Evolutionary conservation across 176 grass and related monocot genomes (phyloP), one percentile per base, ranked within the genome.

Genomic region (Ananas comosus): DNA sequence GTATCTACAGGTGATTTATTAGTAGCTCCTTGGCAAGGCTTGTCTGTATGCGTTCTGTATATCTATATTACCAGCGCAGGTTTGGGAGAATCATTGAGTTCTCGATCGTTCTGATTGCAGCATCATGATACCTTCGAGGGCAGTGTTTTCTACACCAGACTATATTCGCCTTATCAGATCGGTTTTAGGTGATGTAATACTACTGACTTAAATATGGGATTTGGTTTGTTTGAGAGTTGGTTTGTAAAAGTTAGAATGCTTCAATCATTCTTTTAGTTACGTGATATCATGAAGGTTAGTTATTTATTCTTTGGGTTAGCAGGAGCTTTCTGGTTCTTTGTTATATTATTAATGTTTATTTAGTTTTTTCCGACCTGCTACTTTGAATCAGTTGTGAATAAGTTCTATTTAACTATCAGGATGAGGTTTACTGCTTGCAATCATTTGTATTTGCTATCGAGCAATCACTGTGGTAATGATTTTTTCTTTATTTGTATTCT

Each of bases 271-370:
- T 61, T 61, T 61, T 9, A 61, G 13, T 2, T 10, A 8, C 28
- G 18, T 9, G 42, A 47, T 67, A 12, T 66, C 4, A 6, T 48
- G 25, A 12, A 66, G 65, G 65, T 49, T 67, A 49, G 28, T 16
- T 48, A n/a, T 67, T 67, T 49, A 67, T 67, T 67, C 65, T 67
- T 67, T 67, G 6, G 42, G 27, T 49, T 67, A 49, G 65, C 33
- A 48, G 65, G 65, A 67, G 13, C 65, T 67, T 67, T 67, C 21
- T 9, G 13, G 33, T 67, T n/a, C 65, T 67, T 17, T 48, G 48
- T 49, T 67, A 67, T 67, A 47, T n/a, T 49, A 14, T 16, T 67
- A 2, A 9, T 67, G 65, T 67, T 67, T 9, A 3, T 61, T 21
- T 9, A 10, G 9, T 22, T 2, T 22, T n/a, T 0, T 0, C 56